Base-by-base conservation (phyloP, 768 basidiomycete species). In the Leucocoprinus sp. region DNA sequence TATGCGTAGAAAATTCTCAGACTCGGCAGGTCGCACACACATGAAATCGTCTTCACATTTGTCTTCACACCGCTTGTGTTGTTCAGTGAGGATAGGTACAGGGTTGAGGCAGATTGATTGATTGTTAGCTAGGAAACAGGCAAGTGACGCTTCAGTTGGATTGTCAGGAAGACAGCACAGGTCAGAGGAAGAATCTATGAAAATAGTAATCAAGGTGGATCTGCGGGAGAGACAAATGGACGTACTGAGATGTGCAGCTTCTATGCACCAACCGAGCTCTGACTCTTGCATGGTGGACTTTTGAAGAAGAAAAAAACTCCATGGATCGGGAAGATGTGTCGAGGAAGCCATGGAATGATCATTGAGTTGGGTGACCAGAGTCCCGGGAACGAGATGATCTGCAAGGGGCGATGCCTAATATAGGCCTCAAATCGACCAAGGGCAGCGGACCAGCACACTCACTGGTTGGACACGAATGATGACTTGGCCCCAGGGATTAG, bases 301-400 rank as follows among this genome's bases (percentile, higher is more conserved):
- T n/a, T n/a, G n/a, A n/a, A n/a, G n/a, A 49, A 14, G 56, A 54
- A 27, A 48, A 5, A 35, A 42, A 6, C 17, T 23, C 46, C 46
- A 48, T 9, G 46, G 46, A 22, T 48, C 46, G 5, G 39, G 22
- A 8, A 35, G 31, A 4, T 50, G 12, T 22, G 48, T 41, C 28
- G 52, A 26, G 41, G 57, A 50, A 29, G 51, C 66, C 27, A 90
- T 64, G 0, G 63, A 38, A 1, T 63, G 60, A 58, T 92, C 90
- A 50, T 91, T 84, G 17, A 92, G 54, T 36, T 68, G 62, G 3
- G 76, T 79, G 39, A 93, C 68, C 4, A 90, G 53, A 2, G 76
- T 66, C 5, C 83, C 83, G 8, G 67, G 53, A 1, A 66, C 64
- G 12, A 92, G 61, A 55, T 85, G 70, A 0, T 57, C 58, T n/a